Evolutionary conservation across 345 rosid genomes (phyloP).

Genomic region (Euclidium syriacum): DNA sequence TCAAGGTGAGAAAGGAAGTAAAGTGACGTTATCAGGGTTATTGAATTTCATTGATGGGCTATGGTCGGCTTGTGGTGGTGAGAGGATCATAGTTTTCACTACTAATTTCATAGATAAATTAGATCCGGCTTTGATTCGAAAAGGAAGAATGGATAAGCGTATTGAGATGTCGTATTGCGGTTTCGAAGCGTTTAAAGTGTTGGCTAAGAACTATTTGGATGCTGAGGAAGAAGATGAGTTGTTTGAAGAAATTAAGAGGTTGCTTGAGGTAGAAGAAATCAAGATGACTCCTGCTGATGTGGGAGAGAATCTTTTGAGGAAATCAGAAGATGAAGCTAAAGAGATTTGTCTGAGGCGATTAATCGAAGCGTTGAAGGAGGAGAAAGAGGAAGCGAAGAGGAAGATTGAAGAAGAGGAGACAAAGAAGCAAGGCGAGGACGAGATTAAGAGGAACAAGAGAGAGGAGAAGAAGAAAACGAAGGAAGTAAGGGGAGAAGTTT

Average conservation of each 20-base stretch:
- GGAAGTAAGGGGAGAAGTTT: no score
- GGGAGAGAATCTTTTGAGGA: slow-evolving; percentile 40
- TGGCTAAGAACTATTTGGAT: slow-evolving; percentile 38
- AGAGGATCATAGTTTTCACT: slow-evolving; percentile 43
- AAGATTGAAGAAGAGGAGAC: slow-evolving; percentile 14
- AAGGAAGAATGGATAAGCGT: slow-evolving; percentile 45
- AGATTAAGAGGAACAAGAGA: neutral
- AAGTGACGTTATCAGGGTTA: slow-evolving; percentile 42
- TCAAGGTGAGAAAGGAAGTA: slow-evolving; percentile 23
- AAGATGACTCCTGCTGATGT: slow-evolving; percentile 45
- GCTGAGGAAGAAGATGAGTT: slow-evolving; percentile 22
- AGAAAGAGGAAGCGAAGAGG: slow-evolving; percentile 23
- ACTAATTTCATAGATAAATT: slow-evolving; percentile 43
- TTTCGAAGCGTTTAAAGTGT: slow-evolving; percentile 38
- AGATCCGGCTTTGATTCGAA: slow-evolving; percentile 40
- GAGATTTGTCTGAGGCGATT: slow-evolving; percentile 31
- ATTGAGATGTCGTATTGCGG: slow-evolving; percentile 40
- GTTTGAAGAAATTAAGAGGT: slow-evolving; percentile 20
- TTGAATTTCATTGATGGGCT: slow-evolving; percentile 43
- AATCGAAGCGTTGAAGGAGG: slow-evolving; percentile 29
- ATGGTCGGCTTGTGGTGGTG: slow-evolving; percentile 47
- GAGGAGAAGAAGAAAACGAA: neutral
- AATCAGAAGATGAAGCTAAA: slow-evolving; percentile 9
- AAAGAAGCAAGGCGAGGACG: slow-evolving; percentile 19
- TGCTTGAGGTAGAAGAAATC: slow-evolving; percentile 31